Evolutionary conservation across 306 rosid genomes (phyloP).

Genomic region (Cicer judaicum): DNA sequence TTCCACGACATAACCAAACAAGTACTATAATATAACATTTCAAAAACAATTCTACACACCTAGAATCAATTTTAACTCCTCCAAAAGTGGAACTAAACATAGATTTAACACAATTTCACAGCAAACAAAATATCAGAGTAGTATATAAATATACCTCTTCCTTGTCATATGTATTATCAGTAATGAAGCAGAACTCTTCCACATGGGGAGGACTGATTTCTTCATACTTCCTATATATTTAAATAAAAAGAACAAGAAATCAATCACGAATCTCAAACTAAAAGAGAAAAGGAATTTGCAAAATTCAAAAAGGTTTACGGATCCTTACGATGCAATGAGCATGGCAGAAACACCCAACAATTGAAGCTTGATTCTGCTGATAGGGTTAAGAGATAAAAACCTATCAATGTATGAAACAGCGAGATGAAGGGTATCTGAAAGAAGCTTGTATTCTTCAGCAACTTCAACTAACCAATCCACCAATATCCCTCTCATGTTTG

Average conservation of each 20-base stretch:
- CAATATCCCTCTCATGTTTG: conserved; percentile 70
- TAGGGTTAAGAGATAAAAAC: conserved; percentile 52
- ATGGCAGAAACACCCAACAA: conserved; percentile 75
- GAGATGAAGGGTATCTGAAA: conserved; percentile 66
- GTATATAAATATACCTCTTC: conserved; percentile 54
- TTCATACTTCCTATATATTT: conserved; percentile 68
- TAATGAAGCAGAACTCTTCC: conserved; percentile 69
- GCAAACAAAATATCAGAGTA: neutral
- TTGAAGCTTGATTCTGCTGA: conserved; percentile 56
- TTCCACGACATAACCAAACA: too few relatives aligned
- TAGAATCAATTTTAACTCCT: too few relatives aligned
- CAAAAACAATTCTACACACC: too few relatives aligned
- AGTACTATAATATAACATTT: too few relatives aligned
- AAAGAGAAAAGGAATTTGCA: neutral
- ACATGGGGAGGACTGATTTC: conserved; percentile 76
- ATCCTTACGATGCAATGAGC: conserved; percentile 79
- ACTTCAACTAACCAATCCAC: conserved; percentile 90
- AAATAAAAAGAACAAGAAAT: neutral
- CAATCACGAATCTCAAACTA: neutral
- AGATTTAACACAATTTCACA: neutral
- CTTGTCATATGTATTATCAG: conserved; percentile 64
- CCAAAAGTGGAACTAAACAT: too few relatives aligned
- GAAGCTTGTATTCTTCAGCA: conserved; percentile 74
- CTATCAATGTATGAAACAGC: conserved; percentile 68
- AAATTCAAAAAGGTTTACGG: neutral